These are phyloP conservation scores for Fusarium sp. DNA, from an alignment of 2,329 filamentous ascomycete genomes.

Conservation along the genomic window DNA sequence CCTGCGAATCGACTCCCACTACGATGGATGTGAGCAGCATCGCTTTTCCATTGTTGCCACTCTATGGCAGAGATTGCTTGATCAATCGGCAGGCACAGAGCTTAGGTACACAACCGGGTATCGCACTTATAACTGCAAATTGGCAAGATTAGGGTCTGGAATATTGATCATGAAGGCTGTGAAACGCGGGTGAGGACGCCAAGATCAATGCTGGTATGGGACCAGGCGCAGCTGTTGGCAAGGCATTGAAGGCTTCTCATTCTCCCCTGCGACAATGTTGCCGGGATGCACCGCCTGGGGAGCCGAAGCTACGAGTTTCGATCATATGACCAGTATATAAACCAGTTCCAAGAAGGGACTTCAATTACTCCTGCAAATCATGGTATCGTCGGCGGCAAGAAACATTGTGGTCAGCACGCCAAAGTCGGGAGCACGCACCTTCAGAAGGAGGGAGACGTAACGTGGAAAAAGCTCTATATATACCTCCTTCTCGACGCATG, in stretches of 20 bases:
- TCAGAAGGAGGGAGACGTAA: not conserved
- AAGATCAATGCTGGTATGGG: not conserved
- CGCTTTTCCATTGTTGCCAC: not conserved
- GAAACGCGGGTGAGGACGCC: not conserved
- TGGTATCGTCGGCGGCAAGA: not conserved
- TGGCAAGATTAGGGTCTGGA: not conserved
- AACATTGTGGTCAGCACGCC: not conserved
- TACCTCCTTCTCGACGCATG: not conserved
- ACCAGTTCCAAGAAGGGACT: not conserved
- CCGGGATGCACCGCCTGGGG: not conserved
- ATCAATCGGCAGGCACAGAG: not conserved
- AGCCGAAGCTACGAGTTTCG: not conserved
- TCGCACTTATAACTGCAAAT: not conserved
- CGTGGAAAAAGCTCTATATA: not conserved
- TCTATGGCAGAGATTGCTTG: not conserved
- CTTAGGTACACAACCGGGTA: not conserved
- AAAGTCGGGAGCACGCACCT: not conserved
- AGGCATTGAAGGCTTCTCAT: not conserved
- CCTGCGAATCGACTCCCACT: not conserved
- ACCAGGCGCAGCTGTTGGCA: not conserved
- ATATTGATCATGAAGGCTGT: not conserved
- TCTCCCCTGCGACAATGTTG: not conserved
- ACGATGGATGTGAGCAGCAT: not conserved
- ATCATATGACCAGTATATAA: not conserved
- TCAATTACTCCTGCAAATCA: not conserved